Evolutionary conservation across 140 eudicot genomes (phyloP).

Genomic region (Oenanthe javanica): DNA sequence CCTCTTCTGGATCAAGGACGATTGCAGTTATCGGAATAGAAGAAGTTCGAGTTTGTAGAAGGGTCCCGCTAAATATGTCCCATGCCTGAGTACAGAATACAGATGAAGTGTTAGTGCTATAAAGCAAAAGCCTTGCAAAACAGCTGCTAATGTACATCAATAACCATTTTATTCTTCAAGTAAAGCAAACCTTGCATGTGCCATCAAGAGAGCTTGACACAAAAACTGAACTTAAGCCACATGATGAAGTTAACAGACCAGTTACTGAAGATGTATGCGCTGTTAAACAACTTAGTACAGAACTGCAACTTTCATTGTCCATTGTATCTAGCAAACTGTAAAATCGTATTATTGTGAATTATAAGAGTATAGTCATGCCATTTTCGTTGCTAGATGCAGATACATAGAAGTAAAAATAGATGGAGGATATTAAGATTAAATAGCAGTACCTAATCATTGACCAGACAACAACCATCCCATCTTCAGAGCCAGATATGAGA

Average conservation of each 20-base stretch:
- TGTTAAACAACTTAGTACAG: slow-evolving; percentile 27
- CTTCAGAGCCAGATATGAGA: slow-evolving; percentile 50
- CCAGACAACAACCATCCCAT: slow-evolving; percentile 41
- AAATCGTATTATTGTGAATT: not conserved
- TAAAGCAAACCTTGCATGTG: slow-evolving; percentile 43
- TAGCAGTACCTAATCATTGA: slow-evolving; percentile 32
- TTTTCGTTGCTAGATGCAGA: not conserved
- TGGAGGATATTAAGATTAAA: not conserved
- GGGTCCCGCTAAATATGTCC: slow-evolving; percentile 30
- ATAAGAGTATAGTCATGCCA: not conserved
- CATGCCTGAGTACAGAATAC: slow-evolving; percentile 25
- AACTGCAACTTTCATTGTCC: slow-evolving; percentile 15
- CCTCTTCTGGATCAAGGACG: slow-evolving; percentile 39
- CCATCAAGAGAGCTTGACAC: slow-evolving; percentile 55
- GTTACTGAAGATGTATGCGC: slow-evolving; percentile 41
- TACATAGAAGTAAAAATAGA: no score
- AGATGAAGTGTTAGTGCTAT: not conserved
- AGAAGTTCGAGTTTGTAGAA: slow-evolving; percentile 27
- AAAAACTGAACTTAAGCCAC: slow-evolving; percentile 22
- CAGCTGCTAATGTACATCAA: not conserved
- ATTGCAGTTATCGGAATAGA: slow-evolving; percentile 37
- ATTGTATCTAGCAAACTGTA: slow-evolving; percentile 36
- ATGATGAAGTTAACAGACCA: slow-evolving; percentile 29
- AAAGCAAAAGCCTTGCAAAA: not conserved
- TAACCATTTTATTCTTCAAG: not conserved